These are phyloP conservation scores for Umbelopsis vinacea DNA, from an alignment of 192 early-diverging fungal genomes.

Conservation along the genomic window DNA sequence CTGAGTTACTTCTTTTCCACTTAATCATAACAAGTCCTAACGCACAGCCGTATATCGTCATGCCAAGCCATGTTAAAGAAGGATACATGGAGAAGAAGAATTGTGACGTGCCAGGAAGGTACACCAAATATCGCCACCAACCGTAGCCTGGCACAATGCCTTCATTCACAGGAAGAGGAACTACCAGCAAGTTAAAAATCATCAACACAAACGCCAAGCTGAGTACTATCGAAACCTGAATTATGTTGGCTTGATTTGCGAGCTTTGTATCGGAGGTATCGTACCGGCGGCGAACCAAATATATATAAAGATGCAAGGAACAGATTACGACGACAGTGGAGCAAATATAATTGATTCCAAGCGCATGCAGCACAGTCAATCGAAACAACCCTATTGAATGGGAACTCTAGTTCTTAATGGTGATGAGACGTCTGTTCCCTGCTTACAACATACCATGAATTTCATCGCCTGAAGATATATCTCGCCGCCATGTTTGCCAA, in stretches of 20 bases:
- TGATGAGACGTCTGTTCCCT: no score
- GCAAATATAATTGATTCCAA: conserved; percentile 20
- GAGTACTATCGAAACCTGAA: background rate
- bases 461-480: background rate
- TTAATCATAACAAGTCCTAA: background rate
- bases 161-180: background rate
- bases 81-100: conserved; percentile 23
- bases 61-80: conserved; percentile 15
- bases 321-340: background rate
- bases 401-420: background rate
- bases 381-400: background rate
- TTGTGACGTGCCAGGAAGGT: background rate
- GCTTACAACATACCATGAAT: background rate
- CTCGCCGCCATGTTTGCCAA: background rate
- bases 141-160: conserved; percentile 13
- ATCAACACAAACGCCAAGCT: background rate
- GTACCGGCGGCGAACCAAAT: background rate
- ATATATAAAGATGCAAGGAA: background rate
- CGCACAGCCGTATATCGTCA: conserved; percentile 7
- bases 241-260: background rate
- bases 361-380: background rate
- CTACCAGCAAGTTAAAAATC: background rate
- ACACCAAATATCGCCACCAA: conserved; percentile 17
- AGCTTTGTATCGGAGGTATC: no score
- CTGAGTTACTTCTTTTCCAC: conserved; percentile 10